Base-by-base conservation (phyloP, 2,329 filamentous ascomycete genomes). In the Fulvia fulva region DNA sequence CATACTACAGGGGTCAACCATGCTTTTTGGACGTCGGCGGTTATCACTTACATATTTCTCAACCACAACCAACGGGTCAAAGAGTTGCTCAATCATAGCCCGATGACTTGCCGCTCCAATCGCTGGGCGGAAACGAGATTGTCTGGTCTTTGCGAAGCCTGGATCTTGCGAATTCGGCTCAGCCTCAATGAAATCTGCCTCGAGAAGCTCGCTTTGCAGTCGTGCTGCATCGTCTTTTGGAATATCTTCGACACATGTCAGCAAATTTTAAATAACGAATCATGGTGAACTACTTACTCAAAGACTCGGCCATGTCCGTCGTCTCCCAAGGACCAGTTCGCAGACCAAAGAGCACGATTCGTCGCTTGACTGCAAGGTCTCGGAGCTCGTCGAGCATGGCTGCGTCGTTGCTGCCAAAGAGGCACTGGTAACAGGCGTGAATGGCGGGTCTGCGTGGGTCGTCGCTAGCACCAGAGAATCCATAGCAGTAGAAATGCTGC, bases 401-500 rank as follows among this genome's bases (percentile, higher is more conserved):
- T 22, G 26, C 53, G 41, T 53, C 19, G 28, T 34, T 12, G 22
- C 57, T 12, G 46, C 58, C 19, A 61, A 77, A 64, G n/a, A 80
- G 65, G 59, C 79, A 81, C 28, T 67, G 65, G 61, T 80, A 80
- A 67, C 79, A 81, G 16, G 72, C 71, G 63, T 81, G 77, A n/a
- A 70, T 59, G 26, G 71, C 65, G 3, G 16, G 19, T 5, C 26
- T n/a, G 26, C n/a, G 26, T 30, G 76, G 74, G 21, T 79, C 60
- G 61, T 79, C 77, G n/a, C 70, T 60, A 1, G 56, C 28, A 21
- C 62, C 68, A 8, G 65, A 64, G 61, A 76, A 80, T 5, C 78
- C 79, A 58, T 80, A 79, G 65, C 79, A 81, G 41, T 72, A 64
- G 25, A 74, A 55, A 67, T 81, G 79, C 60, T 81, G 79, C 65